Base-by-base conservation (phyloP, 163 green algal genomes). In the Scenedesmus sp. region DNA sequence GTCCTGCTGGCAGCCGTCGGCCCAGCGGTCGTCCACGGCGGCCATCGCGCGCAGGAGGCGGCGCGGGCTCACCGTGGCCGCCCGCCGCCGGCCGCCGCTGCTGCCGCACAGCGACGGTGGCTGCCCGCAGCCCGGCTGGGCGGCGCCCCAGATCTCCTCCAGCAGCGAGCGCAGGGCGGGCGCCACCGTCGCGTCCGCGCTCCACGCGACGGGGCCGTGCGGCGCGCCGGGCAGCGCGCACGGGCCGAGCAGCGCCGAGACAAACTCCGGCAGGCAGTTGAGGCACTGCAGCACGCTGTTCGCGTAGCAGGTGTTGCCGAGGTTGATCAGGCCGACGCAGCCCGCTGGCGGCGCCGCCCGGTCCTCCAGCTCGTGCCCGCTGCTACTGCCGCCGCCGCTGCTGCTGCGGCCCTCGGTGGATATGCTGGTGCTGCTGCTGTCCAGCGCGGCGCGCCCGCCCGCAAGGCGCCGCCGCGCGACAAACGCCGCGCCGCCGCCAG, bases 281-380 rank as follows among this genome's bases (percentile, higher is more conserved):
- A 98, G 84, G 78, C 89, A 93, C 86, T 98, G 93, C 77, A 98
- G 77, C 1, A 94, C 87, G 74, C 85, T 91, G 87, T 97, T 97
- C 84, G 94, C 88, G 80, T 96, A 98, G 87, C 94, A 98, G 1
- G 93, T 96, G 87, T 98, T 98, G 78, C 94, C 94, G 47, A 97
- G 77, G 86, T 98, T 98, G 29, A 75, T 17, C 45, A 98, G 83
- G n/a, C 94, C 93, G 3, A 93, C 84, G 64, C 83, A 84, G 57
- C 88, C 88, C 15, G 18, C 20, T 31, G 78, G 73, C 64, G n/a
- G 63, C 24, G 63, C 63, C 42, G 17, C 57, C 45, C 44, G 17
- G 50, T 60, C 2, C 60, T n/a, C 1, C 60, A 81, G 56, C 47
- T 75, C 26, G 15, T 75, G 51, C 17, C 50, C 70, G 33, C 62